Conservation (phyloP, 2,329 filamentous ascomycete genomes). For the Pseudocercospora cruenta region DNA sequence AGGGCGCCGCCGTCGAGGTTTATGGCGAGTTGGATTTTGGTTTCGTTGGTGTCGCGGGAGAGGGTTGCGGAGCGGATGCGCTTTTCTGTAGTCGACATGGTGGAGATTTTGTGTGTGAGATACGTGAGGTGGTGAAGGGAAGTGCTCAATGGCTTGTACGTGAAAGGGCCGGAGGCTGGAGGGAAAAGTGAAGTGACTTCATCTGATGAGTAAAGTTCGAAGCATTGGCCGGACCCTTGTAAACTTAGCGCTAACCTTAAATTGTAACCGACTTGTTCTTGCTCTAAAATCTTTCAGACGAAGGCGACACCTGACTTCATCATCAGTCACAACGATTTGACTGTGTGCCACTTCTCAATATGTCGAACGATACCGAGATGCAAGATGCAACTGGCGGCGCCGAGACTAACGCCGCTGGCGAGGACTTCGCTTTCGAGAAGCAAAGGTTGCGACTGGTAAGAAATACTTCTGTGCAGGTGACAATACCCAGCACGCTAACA, state of each 20-base stretch:
- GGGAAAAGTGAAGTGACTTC: constrained; percentile 18
- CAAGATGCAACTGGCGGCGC: constrained; percentile 47
- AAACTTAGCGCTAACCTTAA: constrained; percentile 19
- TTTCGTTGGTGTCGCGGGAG: constrained; percentile 94
- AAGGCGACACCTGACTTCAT: neutral
- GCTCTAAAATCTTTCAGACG: constrained; percentile 6
- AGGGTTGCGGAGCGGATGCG: constrained; percentile 71
- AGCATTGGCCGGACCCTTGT: constrained; percentile 23
- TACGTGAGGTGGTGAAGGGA: neutral
- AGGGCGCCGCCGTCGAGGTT: constrained; percentile 86
- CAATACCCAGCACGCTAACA: neutral
- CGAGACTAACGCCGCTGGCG: constrained; percentile 43
- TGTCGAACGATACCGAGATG: constrained; percentile 42
- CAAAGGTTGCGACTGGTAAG: constrained; percentile 51
- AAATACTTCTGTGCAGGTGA: neutral
- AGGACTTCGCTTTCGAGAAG: constrained; percentile 43
- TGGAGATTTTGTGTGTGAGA: neutral
- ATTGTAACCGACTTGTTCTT: neutral
- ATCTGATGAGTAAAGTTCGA: constrained; percentile 11
- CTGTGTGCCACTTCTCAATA: constrained; percentile 9
- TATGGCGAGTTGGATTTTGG: constrained; percentile 89
- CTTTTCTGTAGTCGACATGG: constrained; percentile 34
- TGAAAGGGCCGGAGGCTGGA: neutral
- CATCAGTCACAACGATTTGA: neutral
- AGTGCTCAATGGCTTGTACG: neutral